Evolutionary conservation across 768 basidiomycete genomes (phyloP).

Genomic region (Gelatoporia subvermispora): DNA sequence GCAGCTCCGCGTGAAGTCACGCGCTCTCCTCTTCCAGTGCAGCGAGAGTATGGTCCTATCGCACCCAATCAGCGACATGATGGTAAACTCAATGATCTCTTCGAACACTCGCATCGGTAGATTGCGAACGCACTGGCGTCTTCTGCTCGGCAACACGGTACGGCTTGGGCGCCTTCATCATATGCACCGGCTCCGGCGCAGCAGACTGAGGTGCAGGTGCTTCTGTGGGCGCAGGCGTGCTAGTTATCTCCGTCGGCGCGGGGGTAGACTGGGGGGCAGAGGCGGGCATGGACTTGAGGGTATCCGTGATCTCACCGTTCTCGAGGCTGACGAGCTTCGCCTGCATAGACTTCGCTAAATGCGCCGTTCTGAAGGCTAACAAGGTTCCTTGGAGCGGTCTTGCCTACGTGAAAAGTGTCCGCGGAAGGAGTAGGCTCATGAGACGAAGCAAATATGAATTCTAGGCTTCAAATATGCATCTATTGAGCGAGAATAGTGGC

Average conservation of each 20-base stretch:
- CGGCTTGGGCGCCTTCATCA: conserved; percentile 33
- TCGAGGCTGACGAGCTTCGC: conserved; percentile 79
- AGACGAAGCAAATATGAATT: conserved; percentile 79
- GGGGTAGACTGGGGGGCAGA: conserved; percentile 19
- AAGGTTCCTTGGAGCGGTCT: conserved; percentile 65
- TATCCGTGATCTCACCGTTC: conserved; percentile 46
- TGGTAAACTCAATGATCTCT: conserved; percentile 1
- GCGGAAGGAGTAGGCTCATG: conserved; percentile 75
- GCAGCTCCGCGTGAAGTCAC: conserved; percentile 57
- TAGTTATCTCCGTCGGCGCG: conserved; percentile 16
- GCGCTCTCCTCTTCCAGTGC: conserved; percentile 53
- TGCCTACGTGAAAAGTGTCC: conserved; percentile 84
- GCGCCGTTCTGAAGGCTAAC: too few species aligned
- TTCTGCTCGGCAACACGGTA: conserved; percentile 18
- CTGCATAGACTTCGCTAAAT: too few species aligned
- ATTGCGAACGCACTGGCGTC: conserved; percentile 16
- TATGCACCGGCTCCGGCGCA: conserved; percentile 14
- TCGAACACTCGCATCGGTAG: neutral
- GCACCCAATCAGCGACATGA: neutral
- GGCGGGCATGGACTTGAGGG: conserved; percentile 11
- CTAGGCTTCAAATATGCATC: too few species aligned
- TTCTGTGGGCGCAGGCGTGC: conserved; percentile 24
- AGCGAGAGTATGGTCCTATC: conserved; percentile 13
- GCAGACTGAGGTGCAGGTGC: conserved; percentile 8
- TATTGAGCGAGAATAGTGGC: too few species aligned